A percentile compares a stretch with the other conserved stretches of the same genome.
Conservation (phyloP, 2,329 filamentous ascomycete genomes). For the Cercospora sojina region DNA sequence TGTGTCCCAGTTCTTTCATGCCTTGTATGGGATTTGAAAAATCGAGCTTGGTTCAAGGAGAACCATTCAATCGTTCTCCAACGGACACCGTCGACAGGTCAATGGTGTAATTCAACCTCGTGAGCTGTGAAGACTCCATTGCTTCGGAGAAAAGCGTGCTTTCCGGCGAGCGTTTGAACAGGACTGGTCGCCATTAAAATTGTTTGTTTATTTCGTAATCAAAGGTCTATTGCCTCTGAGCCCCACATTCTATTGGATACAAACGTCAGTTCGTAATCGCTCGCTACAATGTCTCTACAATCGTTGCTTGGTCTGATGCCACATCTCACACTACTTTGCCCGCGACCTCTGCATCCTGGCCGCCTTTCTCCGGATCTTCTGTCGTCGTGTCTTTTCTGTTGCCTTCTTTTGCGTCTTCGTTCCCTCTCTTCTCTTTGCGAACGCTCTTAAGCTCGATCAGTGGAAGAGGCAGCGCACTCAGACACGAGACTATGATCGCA, state of each 20-base stretch:
- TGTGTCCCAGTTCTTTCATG: too few relatives aligned
- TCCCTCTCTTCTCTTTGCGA: slow-evolving; percentile 36
- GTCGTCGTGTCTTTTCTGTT: not conserved
- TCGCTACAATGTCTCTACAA: not conserved
- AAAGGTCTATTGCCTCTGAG: not conserved
- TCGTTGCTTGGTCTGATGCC: not conserved
- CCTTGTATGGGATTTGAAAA: too few relatives aligned
- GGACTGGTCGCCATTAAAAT: not conserved
- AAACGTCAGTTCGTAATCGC: not conserved
- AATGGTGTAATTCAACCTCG: not conserved
- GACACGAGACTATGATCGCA: slow-evolving; percentile 6
- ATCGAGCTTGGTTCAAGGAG: too few relatives aligned
- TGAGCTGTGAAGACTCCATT: not conserved
- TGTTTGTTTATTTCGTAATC: not conserved
- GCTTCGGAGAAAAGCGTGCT: not conserved
- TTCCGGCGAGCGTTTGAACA: not conserved
- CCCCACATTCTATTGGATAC: not conserved
- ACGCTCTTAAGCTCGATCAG: slow-evolving; percentile 26
- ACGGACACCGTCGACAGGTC: too few relatives aligned
- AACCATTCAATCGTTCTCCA: too few relatives aligned
- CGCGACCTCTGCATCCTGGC: not conserved
- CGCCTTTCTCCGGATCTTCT: not conserved
- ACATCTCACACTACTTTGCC: not conserved
- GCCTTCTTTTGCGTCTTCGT: slow-evolving; percentile 11
- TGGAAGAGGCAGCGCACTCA: slow-evolving; percentile 13